A percentile compares a stretch with the other conserved stretches of the same genome.
These are phyloP conservation scores for Ceratobasidium sp. DNA, from an alignment of 1,284 basidiomycete genomes.

Conservation along the genomic window DNA sequence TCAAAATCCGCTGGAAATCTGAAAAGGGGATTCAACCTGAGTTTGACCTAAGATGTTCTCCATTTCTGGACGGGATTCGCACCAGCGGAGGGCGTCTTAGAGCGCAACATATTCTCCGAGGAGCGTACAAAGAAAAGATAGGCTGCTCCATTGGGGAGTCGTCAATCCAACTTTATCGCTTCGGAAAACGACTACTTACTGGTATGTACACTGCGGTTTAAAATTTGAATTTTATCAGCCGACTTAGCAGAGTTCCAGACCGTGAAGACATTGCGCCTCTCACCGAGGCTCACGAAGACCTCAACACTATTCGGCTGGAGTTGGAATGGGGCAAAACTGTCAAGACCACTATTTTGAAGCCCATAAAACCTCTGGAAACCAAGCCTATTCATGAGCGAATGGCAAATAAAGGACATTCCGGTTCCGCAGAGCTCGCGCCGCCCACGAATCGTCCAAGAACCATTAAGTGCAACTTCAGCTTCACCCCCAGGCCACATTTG, in stretches of 20 bases:
- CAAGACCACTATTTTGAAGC: not conserved
- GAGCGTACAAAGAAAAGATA: not conserved
- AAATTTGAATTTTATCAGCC: not conserved
- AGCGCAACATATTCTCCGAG: not conserved
- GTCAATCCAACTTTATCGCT: not conserved
- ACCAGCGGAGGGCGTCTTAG: not conserved
- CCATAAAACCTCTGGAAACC: not conserved
- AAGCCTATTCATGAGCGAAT: constrained; percentile 12
- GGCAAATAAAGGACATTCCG: constrained; percentile 15
- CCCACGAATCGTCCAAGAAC: no score
- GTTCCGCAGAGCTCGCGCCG: constrained; percentile 17
- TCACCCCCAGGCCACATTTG: not conserved
- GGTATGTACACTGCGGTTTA: not conserved
- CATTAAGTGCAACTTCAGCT: not conserved
- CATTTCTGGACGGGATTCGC: not conserved
- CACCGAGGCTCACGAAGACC: not conserved
- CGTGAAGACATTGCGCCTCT: not conserved
- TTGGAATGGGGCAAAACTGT: not conserved
- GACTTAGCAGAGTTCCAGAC: not conserved
- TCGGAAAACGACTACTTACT: constrained; percentile 4
- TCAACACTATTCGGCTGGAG: not conserved
- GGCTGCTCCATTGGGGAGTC: not conserved
- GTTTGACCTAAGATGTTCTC: not conserved
- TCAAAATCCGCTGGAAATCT: not conserved
- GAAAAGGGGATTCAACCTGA: not conserved